Percentiles rank a stretch among this genome's conserved stretches.
phyloP scores from a whole-genome alignment of 2,329 filamentous ascomycete genomes.

The Botrytis elliptica region DNA sequence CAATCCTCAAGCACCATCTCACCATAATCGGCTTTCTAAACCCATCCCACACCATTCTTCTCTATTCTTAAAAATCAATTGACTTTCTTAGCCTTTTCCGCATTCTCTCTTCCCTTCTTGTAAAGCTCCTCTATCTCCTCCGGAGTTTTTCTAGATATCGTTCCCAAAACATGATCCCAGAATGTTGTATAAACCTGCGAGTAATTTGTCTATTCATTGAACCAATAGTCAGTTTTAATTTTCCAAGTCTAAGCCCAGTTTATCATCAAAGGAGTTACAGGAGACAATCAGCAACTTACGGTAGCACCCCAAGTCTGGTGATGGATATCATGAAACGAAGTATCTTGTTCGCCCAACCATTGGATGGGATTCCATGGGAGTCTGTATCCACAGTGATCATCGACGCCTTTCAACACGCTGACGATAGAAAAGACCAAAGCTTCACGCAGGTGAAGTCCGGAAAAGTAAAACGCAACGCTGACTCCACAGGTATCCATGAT shows the following conservation, averaged over 20 bases:
- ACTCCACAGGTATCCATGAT: conserved; percentile 84
- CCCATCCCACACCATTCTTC: neutral
- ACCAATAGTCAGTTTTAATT: neutral
- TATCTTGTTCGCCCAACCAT: conserved; percentile 18
- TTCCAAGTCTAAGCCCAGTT: no score
- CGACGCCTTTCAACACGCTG: conserved; percentile 89
- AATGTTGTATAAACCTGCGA: conserved; percentile 15
- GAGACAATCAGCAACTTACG: neutral
- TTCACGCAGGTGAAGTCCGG: conserved; percentile 76
- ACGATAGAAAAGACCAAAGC: conserved; percentile 82
- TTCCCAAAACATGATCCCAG: conserved; percentile 12
- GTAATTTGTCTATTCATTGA: neutral
- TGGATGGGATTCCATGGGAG: conserved; percentile 77
- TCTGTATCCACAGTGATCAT: conserved; percentile 90
- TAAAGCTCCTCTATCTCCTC: conserved; percentile 7
- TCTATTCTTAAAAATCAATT: neutral
- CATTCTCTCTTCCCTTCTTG: neutral
- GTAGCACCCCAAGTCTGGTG: conserved; percentile 21
- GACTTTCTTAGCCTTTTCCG: conserved; percentile 2
- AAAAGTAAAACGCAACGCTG: conserved; percentile 75
- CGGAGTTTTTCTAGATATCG: neutral
- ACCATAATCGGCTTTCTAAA: neutral
- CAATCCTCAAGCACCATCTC: neutral
- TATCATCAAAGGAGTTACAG: no score
- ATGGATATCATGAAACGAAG: conserved; percentile 20